Evolutionary conservation across 2,329 filamentous ascomycete genomes (phyloP), one percentile per base, ranked within the genome.

Genomic region (Exophiala dermatitidis): DNA sequence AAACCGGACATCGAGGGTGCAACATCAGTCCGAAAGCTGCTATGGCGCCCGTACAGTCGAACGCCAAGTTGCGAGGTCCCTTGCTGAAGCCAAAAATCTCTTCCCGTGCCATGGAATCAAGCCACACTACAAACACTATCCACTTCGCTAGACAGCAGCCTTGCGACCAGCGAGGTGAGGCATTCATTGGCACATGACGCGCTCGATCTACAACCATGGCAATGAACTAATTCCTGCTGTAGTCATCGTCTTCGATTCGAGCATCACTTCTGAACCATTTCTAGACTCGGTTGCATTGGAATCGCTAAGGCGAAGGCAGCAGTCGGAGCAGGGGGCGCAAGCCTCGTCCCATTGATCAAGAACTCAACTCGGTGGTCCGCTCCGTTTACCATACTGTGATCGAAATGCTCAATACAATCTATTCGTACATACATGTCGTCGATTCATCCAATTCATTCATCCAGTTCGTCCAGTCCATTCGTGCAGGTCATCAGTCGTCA

Each of bases 231-330:
- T 33, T 6, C 34, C 8, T 28, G 8, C 12, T 34, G n/a, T 43
- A 64, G 62, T 64, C 26, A 63, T 65, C n/a, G 65, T 70, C 42
- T 63, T 68, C 47, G 61, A 71, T 44, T 68, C 69, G 10, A 66
- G 65, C 28, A 52, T 53, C 5, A 53, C 64, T 19, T 62, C 68
- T 33, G 69, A 72, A 56, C 71, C 68, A 26, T 72, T 73, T 49
- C 62, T 72, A 5, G 68, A 72, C 53, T 67, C 69, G 5, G 62
- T 57, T 4, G 45, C 60, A 6, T 66, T 70, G 60, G 66, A 68
- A 52, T 62, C 54, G 8, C 64, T 70, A 45, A 50, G 65, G 29
- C 66, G 62, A 56, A 52, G 54, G 52, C 48, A 59, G 41, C 46
- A 59, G 33, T 40, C 34, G 38, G 53, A 55, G 4, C 31, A 4